These are phyloP conservation scores for Melampsora larici-populina DNA, from an alignment of 1,284 basidiomycete genomes.

Conservation along the genomic window DNA sequence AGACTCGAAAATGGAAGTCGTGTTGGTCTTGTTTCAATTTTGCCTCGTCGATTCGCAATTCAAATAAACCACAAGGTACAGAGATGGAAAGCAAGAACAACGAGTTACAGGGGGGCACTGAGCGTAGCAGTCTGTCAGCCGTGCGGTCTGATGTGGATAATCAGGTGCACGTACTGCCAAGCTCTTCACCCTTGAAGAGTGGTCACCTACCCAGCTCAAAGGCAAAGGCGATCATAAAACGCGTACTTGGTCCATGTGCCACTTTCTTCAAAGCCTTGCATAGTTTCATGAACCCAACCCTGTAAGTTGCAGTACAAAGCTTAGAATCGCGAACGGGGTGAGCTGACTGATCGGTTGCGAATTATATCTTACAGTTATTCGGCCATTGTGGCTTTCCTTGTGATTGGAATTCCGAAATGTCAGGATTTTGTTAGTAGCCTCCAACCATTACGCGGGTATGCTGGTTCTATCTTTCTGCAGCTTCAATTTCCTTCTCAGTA, in stretches of 20 bases:
- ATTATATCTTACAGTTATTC: constrained; percentile 51
- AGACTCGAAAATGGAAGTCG: no score
- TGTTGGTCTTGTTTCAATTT: background rate
- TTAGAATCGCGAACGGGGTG: no score
- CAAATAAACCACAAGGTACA: background rate
- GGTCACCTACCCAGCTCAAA: background rate
- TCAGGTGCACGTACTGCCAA: background rate
- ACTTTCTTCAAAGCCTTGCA: constrained; percentile 45
- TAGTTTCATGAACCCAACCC: constrained; percentile 48
- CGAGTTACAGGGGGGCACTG: no score
- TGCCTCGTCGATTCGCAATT: background rate
- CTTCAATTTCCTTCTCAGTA: no score
- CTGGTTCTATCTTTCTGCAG: background rate
- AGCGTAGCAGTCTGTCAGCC: no score
- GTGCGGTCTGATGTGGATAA: no score
- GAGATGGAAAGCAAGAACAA: no score
- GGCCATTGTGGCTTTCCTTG: constrained; percentile 54
- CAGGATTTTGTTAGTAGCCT: constrained; percentile 52
- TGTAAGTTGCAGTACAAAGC: constrained; percentile 22
- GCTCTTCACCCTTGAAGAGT: background rate
- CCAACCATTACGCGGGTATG: constrained; percentile 53
- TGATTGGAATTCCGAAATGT: constrained; percentile 55
- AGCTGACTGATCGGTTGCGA: background rate
- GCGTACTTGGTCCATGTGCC: no score
- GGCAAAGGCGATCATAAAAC: constrained; percentile 2